Evolutionary conservation across 208 protist genomes (phyloP), one percentile per base, ranked within the genome.

Genomic region (Wallacemonas sp.): DNA sequence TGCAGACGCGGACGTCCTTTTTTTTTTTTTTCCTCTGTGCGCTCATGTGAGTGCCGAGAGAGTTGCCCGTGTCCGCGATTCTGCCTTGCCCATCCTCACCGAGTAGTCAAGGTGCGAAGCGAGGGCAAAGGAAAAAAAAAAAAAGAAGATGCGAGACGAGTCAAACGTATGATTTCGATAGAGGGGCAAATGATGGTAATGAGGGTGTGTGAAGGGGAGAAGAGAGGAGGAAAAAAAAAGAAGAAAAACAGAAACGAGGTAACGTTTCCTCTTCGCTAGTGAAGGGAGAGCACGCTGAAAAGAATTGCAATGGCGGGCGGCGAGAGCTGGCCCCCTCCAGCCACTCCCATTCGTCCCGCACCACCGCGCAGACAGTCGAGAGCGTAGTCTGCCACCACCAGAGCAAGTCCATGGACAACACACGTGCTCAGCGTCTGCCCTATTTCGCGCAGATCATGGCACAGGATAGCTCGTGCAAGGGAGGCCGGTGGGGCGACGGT

Each of bases 221-320:
- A n/a, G n/a, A n/a, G n/a, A n/a, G 16, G 11, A 48, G 0, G 16
- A 22, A 25, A 5, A 48, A 22, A 14, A 48, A 48, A 22, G n/a
- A 22, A 48, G n/a, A 22, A 0, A 48, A 22, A 48, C 10, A 22
- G 16, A 48, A 22, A 16, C 7, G 16, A 22, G 42, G 36, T 41
- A 12, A n/a, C 44, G 5, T 25, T 39, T 61, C n/a, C 0, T 61
- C 25, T 18, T 22, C 18, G 11, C 39, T 33, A 49, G 10, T 23
- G 59, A 7, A 54, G 50, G 11, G 50, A 67, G 38, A 67, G 44
- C 33, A 67, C 18, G 57, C 33, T 57, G 50, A 57, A 67, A 57
- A 67, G 50, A 3, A 49, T 16, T 10, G 59, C 59, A 29, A 50
- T 32, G n/a, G 39, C 7, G 12, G 52, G 52, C 8, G 52, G 52